Base-by-base conservation (phyloP, 768 basidiomycete genomes). In the Leccinum imitatum region DNA sequence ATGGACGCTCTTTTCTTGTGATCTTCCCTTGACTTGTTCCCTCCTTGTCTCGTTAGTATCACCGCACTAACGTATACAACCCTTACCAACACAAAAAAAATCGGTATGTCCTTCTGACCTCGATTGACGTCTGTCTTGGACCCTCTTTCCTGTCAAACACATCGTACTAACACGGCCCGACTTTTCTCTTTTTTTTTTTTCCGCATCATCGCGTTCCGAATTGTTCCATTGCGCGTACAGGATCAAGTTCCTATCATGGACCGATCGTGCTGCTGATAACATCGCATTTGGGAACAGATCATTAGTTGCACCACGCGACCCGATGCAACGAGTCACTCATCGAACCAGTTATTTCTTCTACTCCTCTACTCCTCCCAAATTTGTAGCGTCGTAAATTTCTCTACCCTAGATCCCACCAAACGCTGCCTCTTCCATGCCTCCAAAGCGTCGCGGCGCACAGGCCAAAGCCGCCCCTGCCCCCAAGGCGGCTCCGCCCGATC, bases 161-260 rank as follows among this genome's bases (percentile, higher is more conserved):
- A 50, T 53, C 58, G 47, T 56, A 48, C 57, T 60, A 6, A 67
- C 46, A 50, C 35, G 53, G 31, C 21, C 35, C 53, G 39, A 21
- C 14, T 53, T 53, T 63, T 63, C 41, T 31, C 33, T 39, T 59
- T 53, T 56, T 53, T 56, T 21, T 56, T 21, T 50, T 53, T 10
- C 21, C 10, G 8, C 51, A 30, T 23, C 11, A 51, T 61, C 47
- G 14, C 33, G 47, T 60, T 56, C 71, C 69, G 71, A 66, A 62
- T 66, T 51, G 61, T 66, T 46, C 69, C 65, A 65, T 52, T 41
- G 35, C 53, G 13, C 54, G 25, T 52, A 57, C 62, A 61, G 59
- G 56, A 71, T 56, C 44, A 47, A 23, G 54, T 73, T 57, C 72
- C 72, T 72, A 74, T 72, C 71, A 71, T 70, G 72, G 67, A 37